Evolutionary conservation across 768 basidiomycete species (phyloP), one percentile per base, ranked within the genome.

Genomic region (Chlorophyllum brunneum): DNA sequence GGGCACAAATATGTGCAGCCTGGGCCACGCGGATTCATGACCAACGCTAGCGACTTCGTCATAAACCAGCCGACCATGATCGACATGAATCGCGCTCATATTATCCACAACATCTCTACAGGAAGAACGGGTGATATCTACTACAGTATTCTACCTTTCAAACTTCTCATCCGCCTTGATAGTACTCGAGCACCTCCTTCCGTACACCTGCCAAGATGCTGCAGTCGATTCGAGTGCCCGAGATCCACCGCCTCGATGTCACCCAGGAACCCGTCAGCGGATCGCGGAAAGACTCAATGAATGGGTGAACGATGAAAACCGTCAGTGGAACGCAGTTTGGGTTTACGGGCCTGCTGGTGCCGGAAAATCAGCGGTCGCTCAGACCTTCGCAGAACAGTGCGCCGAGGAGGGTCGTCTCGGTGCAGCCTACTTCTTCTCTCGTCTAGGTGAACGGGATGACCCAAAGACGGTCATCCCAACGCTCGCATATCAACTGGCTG

Each of bases 311-410:
- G 23, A 29, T 26, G 22, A 22, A 26, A n/a, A 13, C 3, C 42
- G 26, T 3, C 24, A 23, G 11, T 43, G 23, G 22, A 23, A 26
- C 4, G 15, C 27, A 13, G 2, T 43, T 6, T 43, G 42, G 42
- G 9, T 43, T 5, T 26, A 27, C 15, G 42, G 42, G 13, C 26
- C 42, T 3, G 42, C 42, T n/a, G 42, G 42, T 26, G 22, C 13
- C n/a, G 42, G 42, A 7, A 43, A 43, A 27, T 43, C 42, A 43
- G 42, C 42, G 2, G 23, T 43, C 13, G 42, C 42, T 13, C 42
- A 43, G 23, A 26, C 42, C 13, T 43, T 43, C 27, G 42, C 42
- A n/a, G 42, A 43, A 26, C n/a, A 43, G 23, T 43, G 42, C 16
- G 9, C 1, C 26, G 42, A 27, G 22, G n/a, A n/a, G n/a, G n/a